Percentiles rank a stretch among this genome's conserved stretches.
These are phyloP conservation scores for Daldinia vernicosa DNA, from an alignment of 495 filamentous ascomycete genomes.

Conservation along the genomic window DNA sequence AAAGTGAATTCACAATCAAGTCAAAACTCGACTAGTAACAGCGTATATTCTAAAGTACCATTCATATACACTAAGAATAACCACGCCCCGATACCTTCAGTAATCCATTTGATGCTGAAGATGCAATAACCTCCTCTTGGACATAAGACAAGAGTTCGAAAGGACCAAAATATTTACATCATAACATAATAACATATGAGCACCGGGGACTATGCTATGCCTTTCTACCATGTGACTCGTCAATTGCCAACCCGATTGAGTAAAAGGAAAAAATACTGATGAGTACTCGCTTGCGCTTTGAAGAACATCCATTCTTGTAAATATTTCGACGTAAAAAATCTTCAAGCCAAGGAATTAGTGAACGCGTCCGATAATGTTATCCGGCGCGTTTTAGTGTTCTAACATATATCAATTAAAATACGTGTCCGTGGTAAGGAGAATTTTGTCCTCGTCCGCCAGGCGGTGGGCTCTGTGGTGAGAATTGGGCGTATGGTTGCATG, in stretches of 20 bases:
- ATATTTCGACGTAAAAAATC: constrained; percentile 1
- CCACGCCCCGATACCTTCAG: constrained; percentile 5
- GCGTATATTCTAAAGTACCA: neutral
- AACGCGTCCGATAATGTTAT: neutral
- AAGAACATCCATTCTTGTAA: neutral
- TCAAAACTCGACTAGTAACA: neutral
- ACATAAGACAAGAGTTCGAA: constrained; percentile 2
- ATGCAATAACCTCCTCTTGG: constrained; percentile 11
- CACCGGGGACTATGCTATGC: constrained; percentile 37
- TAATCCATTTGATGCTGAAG: constrained; percentile 28
- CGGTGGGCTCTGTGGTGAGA: constrained; percentile 31
- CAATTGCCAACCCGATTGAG: constrained; percentile 2
- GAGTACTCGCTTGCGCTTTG: neutral
- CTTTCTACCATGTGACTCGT: constrained; percentile 29
- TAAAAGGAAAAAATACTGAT: constrained; percentile 4
- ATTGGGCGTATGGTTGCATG: constrained; percentile 44
- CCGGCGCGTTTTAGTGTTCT: neutral
- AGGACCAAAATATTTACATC: constrained; percentile 11
- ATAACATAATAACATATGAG: constrained; percentile 25
- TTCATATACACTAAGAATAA: neutral
- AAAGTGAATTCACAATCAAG: neutral
- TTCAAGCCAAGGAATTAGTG: neutral
- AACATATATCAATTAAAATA: constrained; percentile 42
- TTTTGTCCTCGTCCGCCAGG: constrained; percentile 45
- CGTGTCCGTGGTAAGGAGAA: constrained; percentile 53